Conservation (phyloP, 2,329 filamentous ascomycete species). For the Ophiostoma pallidulum region DNA sequence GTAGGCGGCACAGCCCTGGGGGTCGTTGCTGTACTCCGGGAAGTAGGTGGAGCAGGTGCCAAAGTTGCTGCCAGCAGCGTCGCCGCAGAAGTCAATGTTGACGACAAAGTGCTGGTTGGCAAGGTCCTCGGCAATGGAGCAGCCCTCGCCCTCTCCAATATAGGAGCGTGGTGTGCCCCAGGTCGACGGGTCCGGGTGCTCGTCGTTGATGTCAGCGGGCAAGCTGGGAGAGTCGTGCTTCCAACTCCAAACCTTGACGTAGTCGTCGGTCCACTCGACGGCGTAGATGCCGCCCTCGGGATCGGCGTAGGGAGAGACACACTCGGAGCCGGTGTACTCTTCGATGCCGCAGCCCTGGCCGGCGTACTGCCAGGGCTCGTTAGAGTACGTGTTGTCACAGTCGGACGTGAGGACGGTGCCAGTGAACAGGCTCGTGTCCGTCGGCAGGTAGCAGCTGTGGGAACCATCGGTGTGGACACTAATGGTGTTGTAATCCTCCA, state of each 20-base stretch:
- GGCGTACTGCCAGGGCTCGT: slow-evolving; percentile 20
- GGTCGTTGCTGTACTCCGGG: slow-evolving; percentile 18
- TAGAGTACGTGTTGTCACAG: slow-evolving; percentile 31
- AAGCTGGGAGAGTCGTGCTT: slow-evolving; percentile 19
- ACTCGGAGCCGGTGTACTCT: slow-evolving; percentile 19
- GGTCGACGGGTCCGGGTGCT: slow-evolving; percentile 47
- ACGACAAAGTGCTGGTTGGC: slow-evolving; percentile 61
- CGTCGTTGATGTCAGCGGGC: slow-evolving; percentile 27
- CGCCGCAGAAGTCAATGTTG: slow-evolving; percentile 66
- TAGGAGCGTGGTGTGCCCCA: slow-evolving; percentile 58
- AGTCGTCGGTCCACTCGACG: slow-evolving; percentile 32
- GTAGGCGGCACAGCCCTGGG: slow-evolving; percentile 26
- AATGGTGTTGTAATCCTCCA: slow-evolving; percentile 43
- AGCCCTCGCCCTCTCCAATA: slow-evolving; percentile 48
- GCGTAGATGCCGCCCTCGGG: slow-evolving; percentile 25
- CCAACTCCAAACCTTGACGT: slow-evolving; percentile 35
- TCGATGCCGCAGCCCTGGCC: slow-evolving; percentile 33
- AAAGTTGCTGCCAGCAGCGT: slow-evolving; percentile 44
- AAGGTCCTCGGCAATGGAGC: slow-evolving; percentile 56
- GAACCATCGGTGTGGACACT: slow-evolving; percentile 44
- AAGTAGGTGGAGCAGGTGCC: slow-evolving; percentile 14
- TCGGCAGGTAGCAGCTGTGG: slow-evolving; percentile 25
- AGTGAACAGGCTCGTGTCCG: slow-evolving; percentile 19
- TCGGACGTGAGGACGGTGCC: slow-evolving; percentile 24
- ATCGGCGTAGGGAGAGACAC: slow-evolving; percentile 13